Base-by-base conservation (phyloP, 148 eudicot genomes). In the Fagopyrum esculentum region DNA sequence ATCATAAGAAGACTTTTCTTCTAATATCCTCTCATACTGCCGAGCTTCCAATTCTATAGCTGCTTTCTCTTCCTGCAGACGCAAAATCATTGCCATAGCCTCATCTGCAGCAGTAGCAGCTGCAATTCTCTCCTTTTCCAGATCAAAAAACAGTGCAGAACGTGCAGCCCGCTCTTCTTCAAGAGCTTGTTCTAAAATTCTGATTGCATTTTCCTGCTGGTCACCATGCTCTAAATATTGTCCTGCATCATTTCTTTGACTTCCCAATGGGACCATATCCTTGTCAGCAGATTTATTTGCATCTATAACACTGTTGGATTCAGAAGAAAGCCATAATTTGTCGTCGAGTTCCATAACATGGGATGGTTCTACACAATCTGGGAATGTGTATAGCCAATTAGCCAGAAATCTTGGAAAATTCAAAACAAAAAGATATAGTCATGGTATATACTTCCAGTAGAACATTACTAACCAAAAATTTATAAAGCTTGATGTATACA, bases 51-150 rank as follows among this genome's bases (percentile, higher is more conserved):
- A 90, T 83, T 89, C 97, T 51, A 92, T 76, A 43, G 96, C 85
- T 75, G 94, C 97, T 81, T 95, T 95, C 85, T 95, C 99, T 75
- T 92, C 93, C 77, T 92, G 96, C 16, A 92, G 79, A 17, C 94
- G 93, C 47, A 85, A 79, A 77, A 95, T 95, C 97, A 95, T 95
- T 74, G 99, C 87, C 98, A 95, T 95, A 48, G 99, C 97, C 82
- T 95, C 99, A 81, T 95, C 98, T 6, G 99, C 93, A 77, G 98
- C 97, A 71, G 85, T 83, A 49, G 98, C 98, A 76, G 99, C 93
- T 71, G 99, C 94, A 82, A 71, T 86, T 79, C 98, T 89, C 81
- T 95, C 99, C 84, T 95, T 86, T 80, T 92, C 99, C 64, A 95
- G 89, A 77, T 95, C 99, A 64, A 85, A 77, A 77, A 78, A 86